These are phyloP conservation scores for Ceratobasidium sp. DNA, from an alignment of 1,284 basidiomycete genomes.

Conservation along the genomic window DNA sequence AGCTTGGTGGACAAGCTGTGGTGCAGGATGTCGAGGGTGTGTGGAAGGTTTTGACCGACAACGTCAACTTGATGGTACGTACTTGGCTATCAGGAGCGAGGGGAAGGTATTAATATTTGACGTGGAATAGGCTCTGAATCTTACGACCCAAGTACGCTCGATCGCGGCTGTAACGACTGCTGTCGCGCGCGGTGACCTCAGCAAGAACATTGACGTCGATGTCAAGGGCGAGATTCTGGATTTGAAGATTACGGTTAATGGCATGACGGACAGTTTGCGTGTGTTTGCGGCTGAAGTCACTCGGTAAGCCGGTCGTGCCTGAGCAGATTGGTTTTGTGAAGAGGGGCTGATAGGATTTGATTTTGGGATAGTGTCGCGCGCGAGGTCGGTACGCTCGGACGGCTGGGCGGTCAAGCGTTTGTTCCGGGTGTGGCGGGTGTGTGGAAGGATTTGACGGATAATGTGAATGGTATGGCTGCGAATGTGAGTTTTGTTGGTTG, in stretches of 20 bases:
- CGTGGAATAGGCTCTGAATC: conserved; percentile 76
- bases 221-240: conserved; percentile 93
- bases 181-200: conserved; percentile 89
- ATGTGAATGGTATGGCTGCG: conserved; percentile 90
- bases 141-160: conserved; percentile 92
- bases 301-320: conserved; percentile 54
- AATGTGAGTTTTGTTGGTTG: conserved; percentile 67
- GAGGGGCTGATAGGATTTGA: conserved; percentile 53
- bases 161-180: conserved; percentile 90
- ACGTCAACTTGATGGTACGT: conserved; percentile 73
- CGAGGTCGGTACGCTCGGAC: conserved; percentile 93
- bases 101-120: background rate
- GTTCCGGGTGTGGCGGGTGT: conserved; percentile 95
- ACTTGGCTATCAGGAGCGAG: background rate
- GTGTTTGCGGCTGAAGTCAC: conserved; percentile 92
- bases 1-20: conserved; percentile 92
- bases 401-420: conserved; percentile 86
- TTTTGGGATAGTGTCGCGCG: conserved; percentile 77
- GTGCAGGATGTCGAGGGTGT: conserved; percentile 91
- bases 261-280: conserved; percentile 89
- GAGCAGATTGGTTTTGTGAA: conserved; percentile 57
- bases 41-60: conserved; percentile 79
- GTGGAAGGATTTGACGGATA: conserved; percentile 98
- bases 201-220: conserved; percentile 90
- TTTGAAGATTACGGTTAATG: conserved; percentile 79